These are phyloP conservation scores for Porodaedalea pini DNA, from an alignment of 1,284 basidiomycete species.

Conservation along the genomic window DNA sequence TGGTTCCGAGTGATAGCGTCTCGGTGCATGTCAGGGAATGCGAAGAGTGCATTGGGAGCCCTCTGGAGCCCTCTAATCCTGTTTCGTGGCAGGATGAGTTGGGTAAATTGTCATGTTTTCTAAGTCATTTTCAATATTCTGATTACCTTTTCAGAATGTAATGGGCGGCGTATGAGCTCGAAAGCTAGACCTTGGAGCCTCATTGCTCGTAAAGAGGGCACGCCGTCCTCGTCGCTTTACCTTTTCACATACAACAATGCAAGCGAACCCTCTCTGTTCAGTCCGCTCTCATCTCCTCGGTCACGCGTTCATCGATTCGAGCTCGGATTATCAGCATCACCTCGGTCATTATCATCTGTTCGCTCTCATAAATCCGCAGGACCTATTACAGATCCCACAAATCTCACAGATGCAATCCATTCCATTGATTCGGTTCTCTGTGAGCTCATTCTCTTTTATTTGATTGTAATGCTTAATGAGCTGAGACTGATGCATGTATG, in stretches of 20 bases:
- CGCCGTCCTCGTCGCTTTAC: slow-evolving; percentile 11
- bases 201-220: slow-evolving; percentile 12
- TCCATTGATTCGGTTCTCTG: background rate
- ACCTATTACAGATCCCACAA: background rate
- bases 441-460: background rate
- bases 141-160: slow-evolving; percentile 5
- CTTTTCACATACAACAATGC: background rate
- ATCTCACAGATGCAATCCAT: background rate
- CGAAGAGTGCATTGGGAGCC: background rate
- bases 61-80: background rate
- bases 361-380: background rate
- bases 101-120: background rate
- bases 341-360: slow-evolving; percentile 4
- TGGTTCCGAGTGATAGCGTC: slow-evolving; percentile 1
- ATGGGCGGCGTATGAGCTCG: background rate
- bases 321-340: background rate
- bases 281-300: background rate
- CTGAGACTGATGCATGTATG: background rate
- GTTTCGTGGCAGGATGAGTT: slow-evolving; percentile 11
- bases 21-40: background rate
- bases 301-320: background rate
- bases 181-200: slow-evolving; percentile 18
- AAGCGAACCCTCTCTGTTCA: slow-evolving; percentile 8
- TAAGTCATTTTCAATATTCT: background rate
- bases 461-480: background rate